Percentiles rank a stretch among this genome's conserved stretches.
phyloP scores from a whole-genome alignment of 73 alveolate species.

The Paramecium sexaurelia region DNA sequence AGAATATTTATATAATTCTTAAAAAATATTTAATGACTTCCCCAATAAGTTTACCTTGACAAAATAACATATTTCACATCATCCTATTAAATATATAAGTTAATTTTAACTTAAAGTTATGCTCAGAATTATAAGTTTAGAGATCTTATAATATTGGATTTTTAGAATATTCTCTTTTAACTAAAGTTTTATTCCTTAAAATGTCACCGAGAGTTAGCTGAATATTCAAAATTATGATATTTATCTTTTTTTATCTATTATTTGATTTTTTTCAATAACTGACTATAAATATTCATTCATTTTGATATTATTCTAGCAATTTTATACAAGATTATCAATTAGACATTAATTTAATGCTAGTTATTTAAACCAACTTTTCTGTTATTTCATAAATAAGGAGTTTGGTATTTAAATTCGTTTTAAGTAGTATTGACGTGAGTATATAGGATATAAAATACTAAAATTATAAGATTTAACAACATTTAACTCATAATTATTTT shows the following conservation, averaged over 20 bases:
- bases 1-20: too few species aligned
- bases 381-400: neutral
- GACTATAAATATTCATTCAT: neutral
- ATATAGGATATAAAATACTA: too few species aligned
- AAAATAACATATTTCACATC: too few species aligned
- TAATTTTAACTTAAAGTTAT: neutral
- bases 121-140: neutral
- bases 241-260: neutral
- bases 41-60: too few species aligned
- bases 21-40: too few species aligned
- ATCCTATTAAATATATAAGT: too few species aligned
- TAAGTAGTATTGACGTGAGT: too few species aligned
- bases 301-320: neutral
- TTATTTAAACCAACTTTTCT: neutral
- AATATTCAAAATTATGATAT: neutral
- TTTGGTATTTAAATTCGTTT: too few species aligned
- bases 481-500: slow-evolving; percentile 1
- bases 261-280: neutral
- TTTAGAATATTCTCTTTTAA: neutral
- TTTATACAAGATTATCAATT: neutral
- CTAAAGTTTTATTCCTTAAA: neutral
- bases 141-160: neutral
- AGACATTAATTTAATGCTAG: neutral
- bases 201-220: neutral
- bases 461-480: neutral